Evolutionary conservation across 768 basidiomycete genomes (phyloP).

Genomic region (Tylopilus subfusipes): DNA sequence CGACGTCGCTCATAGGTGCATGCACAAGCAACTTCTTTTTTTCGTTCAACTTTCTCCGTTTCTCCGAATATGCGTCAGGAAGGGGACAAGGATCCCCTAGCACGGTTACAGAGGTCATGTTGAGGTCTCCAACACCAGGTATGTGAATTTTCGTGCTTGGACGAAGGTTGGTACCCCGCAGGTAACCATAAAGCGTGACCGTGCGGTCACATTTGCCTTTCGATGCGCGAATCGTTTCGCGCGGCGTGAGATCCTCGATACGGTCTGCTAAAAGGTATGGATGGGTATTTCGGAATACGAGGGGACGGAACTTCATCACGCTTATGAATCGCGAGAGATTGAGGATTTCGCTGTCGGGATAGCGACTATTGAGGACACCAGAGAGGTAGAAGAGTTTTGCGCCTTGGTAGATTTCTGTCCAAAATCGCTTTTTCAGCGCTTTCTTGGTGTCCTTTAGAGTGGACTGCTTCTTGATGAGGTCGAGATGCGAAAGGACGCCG

Average conservation of each 20-base stretch:
- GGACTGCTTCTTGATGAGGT: conserved; percentile 90
- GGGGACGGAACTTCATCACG: conserved; percentile 98
- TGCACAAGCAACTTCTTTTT: conserved; percentile 90
- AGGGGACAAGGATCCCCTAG: conserved; percentile 95
- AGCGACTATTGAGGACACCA: conserved; percentile 94
- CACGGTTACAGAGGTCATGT: conserved; percentile 65
- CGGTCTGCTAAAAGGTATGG: conserved; percentile 95
- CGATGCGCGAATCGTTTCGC: conserved; percentile 71
- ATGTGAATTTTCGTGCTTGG: conserved; percentile 81
- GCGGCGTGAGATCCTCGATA: conserved; percentile 89
- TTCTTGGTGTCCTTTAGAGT: conserved; percentile 90
- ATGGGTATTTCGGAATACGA: conserved; percentile 93
- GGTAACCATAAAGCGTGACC: conserved; percentile 91
- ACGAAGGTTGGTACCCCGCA: conserved; percentile 84
- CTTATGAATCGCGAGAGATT: conserved; percentile 95
- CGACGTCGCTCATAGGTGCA: conserved; percentile 98
- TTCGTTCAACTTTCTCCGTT: conserved; percentile 87
- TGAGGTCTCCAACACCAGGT: conserved; percentile 90
- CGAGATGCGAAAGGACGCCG: conserved; percentile 92
- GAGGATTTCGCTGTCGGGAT: conserved; percentile 94
- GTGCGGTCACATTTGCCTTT: conserved; percentile 92
- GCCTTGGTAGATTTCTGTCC: conserved; percentile 99
- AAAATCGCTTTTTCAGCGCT: conserved; percentile 94
- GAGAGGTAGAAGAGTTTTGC: conserved; percentile 98
- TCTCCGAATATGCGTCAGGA: conserved; percentile 88